These are phyloP conservation scores for Saccharomycopsis sp. DNA, from an alignment of 805 yeast genomes.

Conservation along the genomic window DNA sequence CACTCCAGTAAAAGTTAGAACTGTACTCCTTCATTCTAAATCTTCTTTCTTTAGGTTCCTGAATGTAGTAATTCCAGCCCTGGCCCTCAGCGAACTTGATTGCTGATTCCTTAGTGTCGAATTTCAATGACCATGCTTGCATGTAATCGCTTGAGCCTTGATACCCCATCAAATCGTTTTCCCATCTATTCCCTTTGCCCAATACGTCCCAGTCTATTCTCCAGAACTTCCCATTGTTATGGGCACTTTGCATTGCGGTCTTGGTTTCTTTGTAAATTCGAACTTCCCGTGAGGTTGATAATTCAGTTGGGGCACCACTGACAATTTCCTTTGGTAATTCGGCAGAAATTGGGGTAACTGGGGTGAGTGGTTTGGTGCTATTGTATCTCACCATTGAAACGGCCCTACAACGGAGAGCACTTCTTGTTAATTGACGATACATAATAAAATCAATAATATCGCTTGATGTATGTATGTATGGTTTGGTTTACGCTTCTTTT, in stretches of 20 bases:
- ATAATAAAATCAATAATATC: too few species aligned
- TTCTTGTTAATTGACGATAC: too few species aligned
- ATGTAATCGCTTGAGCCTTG: slow-evolving; percentile 74
- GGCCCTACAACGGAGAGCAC: too few species aligned
- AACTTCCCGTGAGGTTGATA: slow-evolving; percentile 52
- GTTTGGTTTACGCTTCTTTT: too few species aligned
- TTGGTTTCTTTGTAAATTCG: slow-evolving; percentile 72
- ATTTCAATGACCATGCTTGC: slow-evolving; percentile 59
- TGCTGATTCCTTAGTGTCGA: slow-evolving; percentile 71
- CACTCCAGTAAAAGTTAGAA: slow-evolving; percentile 58
- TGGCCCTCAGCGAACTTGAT: slow-evolving; percentile 72
- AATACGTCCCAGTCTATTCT: slow-evolving; percentile 78
- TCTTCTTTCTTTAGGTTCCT: slow-evolving; percentile 70
- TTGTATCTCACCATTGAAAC: too few species aligned
- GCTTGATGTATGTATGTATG: too few species aligned
- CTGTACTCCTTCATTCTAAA: slow-evolving; percentile 73
- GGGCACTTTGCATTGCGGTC: slow-evolving; percentile 68
- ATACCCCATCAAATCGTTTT: slow-evolving; percentile 82
- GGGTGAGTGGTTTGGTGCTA: too few species aligned
- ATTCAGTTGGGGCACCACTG: slow-evolving; percentile 72
- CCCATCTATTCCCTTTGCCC: slow-evolving; percentile 78
- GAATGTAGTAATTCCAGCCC: slow-evolving; percentile 79
- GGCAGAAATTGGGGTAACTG: too few species aligned
- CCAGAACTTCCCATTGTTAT: slow-evolving; percentile 52
- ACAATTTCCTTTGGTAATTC: slow-evolving; percentile 47